Base-by-base conservation (phyloP, 306 rosid genomes). In the Phaseolus lunatus region DNA sequence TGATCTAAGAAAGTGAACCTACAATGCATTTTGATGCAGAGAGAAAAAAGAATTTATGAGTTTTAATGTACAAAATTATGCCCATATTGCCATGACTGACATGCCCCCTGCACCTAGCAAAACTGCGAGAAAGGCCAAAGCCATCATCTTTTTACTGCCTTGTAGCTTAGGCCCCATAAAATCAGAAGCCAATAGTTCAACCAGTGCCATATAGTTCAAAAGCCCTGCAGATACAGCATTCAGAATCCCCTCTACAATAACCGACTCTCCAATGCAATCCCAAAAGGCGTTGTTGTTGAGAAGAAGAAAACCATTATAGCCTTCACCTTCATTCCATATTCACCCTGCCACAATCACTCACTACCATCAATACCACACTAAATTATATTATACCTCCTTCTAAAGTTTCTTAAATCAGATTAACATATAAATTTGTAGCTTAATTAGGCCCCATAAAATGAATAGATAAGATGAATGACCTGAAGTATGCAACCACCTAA, bases 81-180 rank as follows among this genome's bases (percentile, higher is more conserved):
- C 96, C 96, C 96, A 89, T 59, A 78, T 83, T 75, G 96, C 90
- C 91, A 91, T 86, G 7, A 91, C 73, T 6, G 96, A 81, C 93
- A 90, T 88, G 75, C 84, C 84, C 31, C 96, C 96, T 3, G 85
- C 88, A 0, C 96, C 96, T 18, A 90, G 29, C 45, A 92, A 73
- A 77, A 92, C 92, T 2, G 93, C 87, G 11, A 79, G 2, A 73
- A 72, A 89, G 0, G 87, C 67, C 81, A 24, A 80, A 22, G 73
- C 5, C 64, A 86, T 93, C 7, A 89, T 92, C 76, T 78, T 91
- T 2, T 80, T 9, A 52, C 52, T 83, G 11, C 50, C n/a, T 77
- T 89, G 96, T 3, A 89, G 71, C 78, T 53, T 89, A 15, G 90
- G 20, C 22, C 90, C 89, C 93, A 91, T 80, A 24, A 89, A 91